A percentile compares a stretch with the other conserved stretches of the same genome.
phyloP scores from a whole-genome alignment of 495 filamentous ascomycete species.

The Xylaria bambusicola region DNA sequence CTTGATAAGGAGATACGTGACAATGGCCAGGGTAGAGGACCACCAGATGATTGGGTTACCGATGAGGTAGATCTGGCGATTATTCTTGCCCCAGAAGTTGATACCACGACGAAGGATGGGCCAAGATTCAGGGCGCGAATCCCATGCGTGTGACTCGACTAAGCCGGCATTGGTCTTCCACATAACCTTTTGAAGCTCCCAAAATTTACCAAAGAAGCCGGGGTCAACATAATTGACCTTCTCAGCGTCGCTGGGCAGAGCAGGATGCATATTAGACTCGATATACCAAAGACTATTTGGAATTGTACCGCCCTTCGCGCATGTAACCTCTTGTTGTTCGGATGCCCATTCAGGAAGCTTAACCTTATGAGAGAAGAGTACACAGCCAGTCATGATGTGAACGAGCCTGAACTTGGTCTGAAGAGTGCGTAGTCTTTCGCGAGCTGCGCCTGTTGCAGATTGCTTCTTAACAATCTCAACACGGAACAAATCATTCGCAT shows the following conservation, averaged over 20 bases:
- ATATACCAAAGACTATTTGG: slow-evolving; percentile 98
- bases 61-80: slow-evolving; percentile 93
- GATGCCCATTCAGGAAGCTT: slow-evolving; percentile 97
- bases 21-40: slow-evolving; percentile 80
- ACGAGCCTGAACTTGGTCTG: slow-evolving; percentile 94
- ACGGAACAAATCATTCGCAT: slow-evolving; percentile 94
- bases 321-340: slow-evolving; percentile 98
- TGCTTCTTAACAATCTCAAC: slow-evolving; percentile 91
- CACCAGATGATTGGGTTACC: slow-evolving; percentile 97
- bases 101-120: slow-evolving; percentile 91
- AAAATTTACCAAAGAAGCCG: slow-evolving; percentile 97
- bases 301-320: slow-evolving; percentile 86
- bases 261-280: slow-evolving; percentile 82
- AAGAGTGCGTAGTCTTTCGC: slow-evolving; percentile 86
- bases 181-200: slow-evolving; percentile 99
- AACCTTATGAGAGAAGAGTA: slow-evolving; percentile 96
- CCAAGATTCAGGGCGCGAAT: slow-evolving; percentile 93
- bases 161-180: slow-evolving; percentile 97
- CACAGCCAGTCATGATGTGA: slow-evolving; percentile 95
- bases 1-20: slow-evolving; percentile 79
- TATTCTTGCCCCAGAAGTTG: slow-evolving; percentile 97
- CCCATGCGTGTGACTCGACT: slow-evolving; percentile 96
- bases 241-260: slow-evolving; percentile 71
- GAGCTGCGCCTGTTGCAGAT: slow-evolving; percentile 77
- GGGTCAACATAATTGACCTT: slow-evolving; percentile 94